Evolutionary conservation across 257 asterid species (phyloP).

Genomic region (Petunia axillaris): DNA sequence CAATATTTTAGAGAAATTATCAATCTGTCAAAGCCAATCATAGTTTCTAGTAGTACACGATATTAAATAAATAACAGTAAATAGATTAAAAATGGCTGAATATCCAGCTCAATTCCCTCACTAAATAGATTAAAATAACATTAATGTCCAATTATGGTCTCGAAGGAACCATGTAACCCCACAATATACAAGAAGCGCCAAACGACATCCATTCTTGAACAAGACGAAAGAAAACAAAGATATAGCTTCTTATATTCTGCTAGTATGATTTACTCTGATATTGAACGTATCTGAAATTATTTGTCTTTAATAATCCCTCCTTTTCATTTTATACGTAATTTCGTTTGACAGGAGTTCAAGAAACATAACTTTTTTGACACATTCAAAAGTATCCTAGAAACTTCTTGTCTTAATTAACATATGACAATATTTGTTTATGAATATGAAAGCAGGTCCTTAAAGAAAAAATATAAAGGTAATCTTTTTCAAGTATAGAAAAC

Average conservation of each 20-base stretch:
- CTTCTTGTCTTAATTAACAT: too few relatives aligned
- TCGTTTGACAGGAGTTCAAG: not conserved
- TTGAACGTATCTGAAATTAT: not conserved
- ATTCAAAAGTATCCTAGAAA: too few relatives aligned
- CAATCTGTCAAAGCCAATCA: conserved; percentile 27
- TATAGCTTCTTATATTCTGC: not conserved
- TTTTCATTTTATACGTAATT: not conserved
- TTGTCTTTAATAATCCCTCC: conserved; percentile 13
- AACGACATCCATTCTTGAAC: conserved; percentile 23
- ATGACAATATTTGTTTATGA: too few relatives aligned
- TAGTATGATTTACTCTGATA: not conserved
- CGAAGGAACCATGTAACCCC: conserved; percentile 25
- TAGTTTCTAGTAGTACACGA: not conserved
- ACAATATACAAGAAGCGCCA: conserved; percentile 25
- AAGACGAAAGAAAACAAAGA: not conserved
- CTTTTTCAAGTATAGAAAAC: too few relatives aligned
- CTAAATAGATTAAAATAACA: not conserved
- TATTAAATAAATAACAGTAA: not conserved
- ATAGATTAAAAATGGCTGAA: not conserved
- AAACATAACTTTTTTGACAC: too few relatives aligned
- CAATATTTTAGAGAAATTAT: not conserved
- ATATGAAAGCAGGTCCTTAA: too few relatives aligned
- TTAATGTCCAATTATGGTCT: not conserved
- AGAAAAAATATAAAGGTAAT: too few relatives aligned
- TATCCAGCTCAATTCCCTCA: not conserved